Evolutionary conservation across 2,329 filamentous ascomycete species (phyloP).

Genomic region (Talaromyces atroroseus): DNA sequence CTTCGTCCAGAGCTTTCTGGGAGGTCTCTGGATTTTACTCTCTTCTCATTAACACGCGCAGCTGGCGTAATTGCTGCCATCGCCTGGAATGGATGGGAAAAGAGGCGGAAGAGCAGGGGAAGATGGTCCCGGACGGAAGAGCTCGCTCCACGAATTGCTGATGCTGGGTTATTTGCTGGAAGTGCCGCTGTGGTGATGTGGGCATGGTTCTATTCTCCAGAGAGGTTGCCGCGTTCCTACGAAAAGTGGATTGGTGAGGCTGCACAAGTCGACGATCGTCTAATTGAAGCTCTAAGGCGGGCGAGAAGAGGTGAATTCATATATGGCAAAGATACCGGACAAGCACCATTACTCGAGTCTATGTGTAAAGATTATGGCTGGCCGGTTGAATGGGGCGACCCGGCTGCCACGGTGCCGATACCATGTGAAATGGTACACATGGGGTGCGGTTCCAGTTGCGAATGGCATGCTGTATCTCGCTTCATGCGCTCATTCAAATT

Average conservation of each 20-base stretch:
- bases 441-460: slow-evolving; percentile 64
- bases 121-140: slow-evolving; percentile 36
- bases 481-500: slow-evolving; percentile 66
- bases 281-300: slow-evolving; percentile 67
- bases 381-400: slow-evolving; percentile 69
- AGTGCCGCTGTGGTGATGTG: slow-evolving; percentile 79
- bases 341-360: slow-evolving; percentile 59
- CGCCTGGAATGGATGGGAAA: slow-evolving; percentile 53
- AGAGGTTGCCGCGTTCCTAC: slow-evolving; percentile 66
- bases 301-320: slow-evolving; percentile 58
- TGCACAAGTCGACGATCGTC: slow-evolving; percentile 66
- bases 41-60: slow-evolving; percentile 70
- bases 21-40: slow-evolving; percentile 71
- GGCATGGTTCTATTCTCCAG: slow-evolving; percentile 76
- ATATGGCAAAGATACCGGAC: slow-evolving; percentile 69
- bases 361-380: slow-evolving; percentile 69
- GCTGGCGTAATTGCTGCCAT: slow-evolving; percentile 65
- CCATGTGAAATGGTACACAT: slow-evolving; percentile 83
- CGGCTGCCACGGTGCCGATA: slow-evolving; percentile 62
- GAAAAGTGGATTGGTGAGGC: slow-evolving; percentile 76
- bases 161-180: slow-evolving; percentile 64
- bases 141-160: slow-evolving; percentile 44
- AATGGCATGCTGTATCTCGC: slow-evolving; percentile 64
- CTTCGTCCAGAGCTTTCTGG: slow-evolving; percentile 51
- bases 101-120: slow-evolving; percentile 25